A percentile compares a stretch with the other conserved stretches of the same genome.
Conservation (phyloP, 2,329 filamentous ascomycete species). For the Cercospora citrullina region DNA sequence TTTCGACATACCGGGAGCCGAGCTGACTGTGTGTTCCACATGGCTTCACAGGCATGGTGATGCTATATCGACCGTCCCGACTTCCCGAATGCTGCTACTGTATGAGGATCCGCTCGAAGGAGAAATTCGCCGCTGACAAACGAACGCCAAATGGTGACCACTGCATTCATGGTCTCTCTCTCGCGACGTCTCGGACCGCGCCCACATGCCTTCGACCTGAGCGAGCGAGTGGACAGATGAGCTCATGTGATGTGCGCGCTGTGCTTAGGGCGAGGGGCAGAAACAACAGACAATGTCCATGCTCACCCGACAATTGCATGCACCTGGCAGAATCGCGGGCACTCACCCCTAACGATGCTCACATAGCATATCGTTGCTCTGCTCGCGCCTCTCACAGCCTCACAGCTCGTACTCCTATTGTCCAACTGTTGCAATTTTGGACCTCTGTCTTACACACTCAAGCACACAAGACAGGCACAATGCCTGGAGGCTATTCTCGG, state of each 20-base stretch:
- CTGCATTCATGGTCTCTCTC: not conserved
- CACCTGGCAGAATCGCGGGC: not conserved
- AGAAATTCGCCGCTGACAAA: not conserved
- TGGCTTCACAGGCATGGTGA: constrained; percentile 11
- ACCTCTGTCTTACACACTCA: not conserved
- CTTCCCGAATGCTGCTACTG: not conserved
- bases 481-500: not conserved
- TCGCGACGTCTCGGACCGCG: not conserved
- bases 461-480: not conserved
- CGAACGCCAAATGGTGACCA: not conserved
- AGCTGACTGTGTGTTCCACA: constrained; percentile 1
- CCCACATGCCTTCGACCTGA: not conserved
- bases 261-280: not conserved
- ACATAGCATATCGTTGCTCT: not conserved
- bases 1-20: not conserved
- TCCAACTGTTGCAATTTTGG: not conserved
- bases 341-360: not conserved
- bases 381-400: not conserved
- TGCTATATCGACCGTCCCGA: constrained; percentile 3
- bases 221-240: not conserved
- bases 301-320: not conserved
- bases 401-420: not conserved
- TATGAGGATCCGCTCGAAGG: not conserved
- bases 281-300: not conserved
- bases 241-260: not conserved